A percentile compares a stretch with the other conserved stretches of the same genome.
These are phyloP conservation scores for Trichosporon sp. DNA, from an alignment of 1,284 basidiomycete genomes.

Conservation along the genomic window DNA sequence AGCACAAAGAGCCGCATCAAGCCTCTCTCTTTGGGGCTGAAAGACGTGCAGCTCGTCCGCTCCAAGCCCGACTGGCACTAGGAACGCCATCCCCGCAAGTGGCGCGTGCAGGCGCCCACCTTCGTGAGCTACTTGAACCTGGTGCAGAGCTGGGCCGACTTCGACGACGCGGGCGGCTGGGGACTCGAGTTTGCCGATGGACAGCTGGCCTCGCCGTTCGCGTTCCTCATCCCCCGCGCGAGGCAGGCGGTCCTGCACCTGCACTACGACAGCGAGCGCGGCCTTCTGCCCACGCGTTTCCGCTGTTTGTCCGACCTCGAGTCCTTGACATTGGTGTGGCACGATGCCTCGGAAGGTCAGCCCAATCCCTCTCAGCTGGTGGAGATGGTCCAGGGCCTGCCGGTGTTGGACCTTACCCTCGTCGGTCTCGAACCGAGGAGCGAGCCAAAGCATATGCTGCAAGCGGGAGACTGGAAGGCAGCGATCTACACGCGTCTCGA, in stretches of 20 bases:
- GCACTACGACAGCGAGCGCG: conserved; percentile 4
- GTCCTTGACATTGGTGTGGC: background rate
- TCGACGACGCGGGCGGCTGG: conserved; percentile 9
- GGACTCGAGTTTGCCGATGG: background rate
- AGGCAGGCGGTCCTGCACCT: background rate
- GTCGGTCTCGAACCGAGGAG: conserved; percentile 7
- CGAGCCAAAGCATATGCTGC: background rate
- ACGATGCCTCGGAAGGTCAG: background rate
- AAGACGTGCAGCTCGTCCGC: background rate
- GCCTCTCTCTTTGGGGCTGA: background rate
- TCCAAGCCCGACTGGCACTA: conserved; percentile 9
- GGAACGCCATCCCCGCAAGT: conserved; percentile 4
- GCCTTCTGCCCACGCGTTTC: background rate
- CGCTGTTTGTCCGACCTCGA: background rate
- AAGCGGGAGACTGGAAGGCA: background rate
- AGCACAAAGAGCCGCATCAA: conserved; percentile 8
- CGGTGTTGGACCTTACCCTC: background rate
- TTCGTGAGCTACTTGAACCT: conserved; percentile 10
- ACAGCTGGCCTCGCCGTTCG: background rate
- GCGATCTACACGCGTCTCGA: background rate
- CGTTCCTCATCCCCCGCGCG: background rate
- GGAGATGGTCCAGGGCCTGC: background rate
- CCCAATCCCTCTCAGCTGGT: background rate
- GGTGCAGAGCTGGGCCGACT: conserved; percentile 14
- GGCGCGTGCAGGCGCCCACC: conserved; percentile 5